Evolutionary conservation across 2,329 filamentous ascomycete genomes (phyloP).

Genomic region (Colletotrichum australisinense): DNA sequence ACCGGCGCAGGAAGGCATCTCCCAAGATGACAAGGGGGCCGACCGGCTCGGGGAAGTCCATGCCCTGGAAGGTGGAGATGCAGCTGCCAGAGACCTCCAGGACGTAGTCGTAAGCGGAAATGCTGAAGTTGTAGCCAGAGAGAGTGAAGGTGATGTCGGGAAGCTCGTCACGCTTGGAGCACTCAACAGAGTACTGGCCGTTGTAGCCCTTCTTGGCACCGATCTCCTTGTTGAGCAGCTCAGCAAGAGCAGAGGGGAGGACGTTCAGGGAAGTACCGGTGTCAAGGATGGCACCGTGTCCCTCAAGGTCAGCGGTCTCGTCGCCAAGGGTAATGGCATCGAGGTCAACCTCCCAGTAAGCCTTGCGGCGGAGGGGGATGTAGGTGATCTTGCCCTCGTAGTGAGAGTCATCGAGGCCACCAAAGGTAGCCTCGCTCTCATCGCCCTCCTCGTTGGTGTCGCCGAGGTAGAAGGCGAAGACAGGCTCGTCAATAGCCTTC

Average conservation of each 20-base stretch:
- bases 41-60: slow-evolving; percentile 89
- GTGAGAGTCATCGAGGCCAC: slow-evolving; percentile 86
- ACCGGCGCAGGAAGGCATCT: slow-evolving; percentile 85
- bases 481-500: slow-evolving; percentile 87
- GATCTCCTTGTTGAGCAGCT: slow-evolving; percentile 97
- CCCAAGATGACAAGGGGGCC: slow-evolving; percentile 96
- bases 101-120: slow-evolving; percentile 91
- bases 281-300: slow-evolving; percentile 96
- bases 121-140: slow-evolving; percentile 92
- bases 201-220: slow-evolving; percentile 98
- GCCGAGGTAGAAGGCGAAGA: slow-evolving; percentile 97
- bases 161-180: slow-evolving; percentile 82
- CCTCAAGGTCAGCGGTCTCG: slow-evolving; percentile 87
- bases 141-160: slow-evolving; percentile 94
- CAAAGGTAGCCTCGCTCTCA: slow-evolving; percentile 89
- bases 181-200: slow-evolving; percentile 96
- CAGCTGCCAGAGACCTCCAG: slow-evolving; percentile 95
- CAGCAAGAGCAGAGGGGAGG: slow-evolving; percentile 89
- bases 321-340: slow-evolving; percentile 91
- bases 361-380: slow-evolving; percentile 96
- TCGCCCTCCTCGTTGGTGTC: slow-evolving; percentile 74
- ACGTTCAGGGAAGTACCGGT: slow-evolving; percentile 98
- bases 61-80: slow-evolving; percentile 97
- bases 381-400: slow-evolving; percentile 88
- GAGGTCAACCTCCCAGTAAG: slow-evolving; percentile 99